These are phyloP conservation scores for Amorphotheca resinae DNA, from an alignment of 495 filamentous ascomycete species.

Conservation along the genomic window DNA sequence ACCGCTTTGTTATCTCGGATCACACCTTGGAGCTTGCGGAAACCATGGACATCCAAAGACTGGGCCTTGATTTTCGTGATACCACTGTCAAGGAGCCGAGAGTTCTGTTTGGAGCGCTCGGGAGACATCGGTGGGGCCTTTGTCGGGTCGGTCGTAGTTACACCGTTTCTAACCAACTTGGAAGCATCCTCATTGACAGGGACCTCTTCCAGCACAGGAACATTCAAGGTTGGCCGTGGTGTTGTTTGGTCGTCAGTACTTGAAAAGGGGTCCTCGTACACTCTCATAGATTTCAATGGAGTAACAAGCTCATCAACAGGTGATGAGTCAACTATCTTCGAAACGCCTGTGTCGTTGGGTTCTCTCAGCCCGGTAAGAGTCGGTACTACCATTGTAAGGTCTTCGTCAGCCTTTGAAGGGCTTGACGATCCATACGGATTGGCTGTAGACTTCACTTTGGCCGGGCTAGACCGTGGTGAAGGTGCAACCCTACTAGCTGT, in stretches of 20 bases:
- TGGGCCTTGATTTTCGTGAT: constrained; percentile 58
- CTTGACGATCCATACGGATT: constrained; percentile 18
- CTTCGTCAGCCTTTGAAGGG: constrained; percentile 32
- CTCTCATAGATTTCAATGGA: constrained; percentile 32
- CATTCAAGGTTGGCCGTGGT: constrained; percentile 28
- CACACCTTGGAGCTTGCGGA: constrained; percentile 74
- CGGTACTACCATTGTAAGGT: constrained; percentile 38
- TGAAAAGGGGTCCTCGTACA: constrained; percentile 49
- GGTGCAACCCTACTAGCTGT: constrained; percentile 14
- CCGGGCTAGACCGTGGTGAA: constrained; percentile 26
- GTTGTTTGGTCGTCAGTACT: constrained; percentile 32
- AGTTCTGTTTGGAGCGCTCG: constrained; percentile 38
- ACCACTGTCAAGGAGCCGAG: constrained; percentile 57
- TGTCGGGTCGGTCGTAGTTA: constrained; percentile 8
- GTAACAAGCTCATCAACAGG: constrained; percentile 21
- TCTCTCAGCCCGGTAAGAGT: constrained; percentile 13
- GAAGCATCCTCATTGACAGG: constrained; percentile 41
- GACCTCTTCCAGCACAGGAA: constrained; percentile 37
- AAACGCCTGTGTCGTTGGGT: constrained; percentile 1
- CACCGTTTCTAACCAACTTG: constrained; percentile 22
- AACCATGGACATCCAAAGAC: constrained; percentile 73
- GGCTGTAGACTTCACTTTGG: constrained; percentile 15
- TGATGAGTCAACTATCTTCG: constrained; percentile 18
- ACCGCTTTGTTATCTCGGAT: constrained; percentile 53
- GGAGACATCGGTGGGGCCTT: constrained; percentile 24